A percentile compares a stretch with the other conserved stretches of the same genome.
phyloP scores from a whole-genome alignment of 1,139 yeast genomes.

The Ogataea hybrid region DNA sequence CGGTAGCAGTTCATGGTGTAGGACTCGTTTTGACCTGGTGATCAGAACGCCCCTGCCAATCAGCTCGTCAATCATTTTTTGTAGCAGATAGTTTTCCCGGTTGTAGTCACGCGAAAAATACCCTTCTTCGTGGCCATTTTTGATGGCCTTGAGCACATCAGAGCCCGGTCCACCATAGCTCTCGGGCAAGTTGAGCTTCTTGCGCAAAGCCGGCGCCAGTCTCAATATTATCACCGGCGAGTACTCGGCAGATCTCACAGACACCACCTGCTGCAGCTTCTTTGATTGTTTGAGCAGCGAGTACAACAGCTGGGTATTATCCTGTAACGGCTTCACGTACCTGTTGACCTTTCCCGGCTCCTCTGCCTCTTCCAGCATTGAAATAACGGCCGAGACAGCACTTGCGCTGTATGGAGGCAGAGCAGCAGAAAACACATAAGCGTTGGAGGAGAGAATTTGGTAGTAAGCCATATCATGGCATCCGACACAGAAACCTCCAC shows the following conservation, averaged over 20 bases:
- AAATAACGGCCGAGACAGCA: constrained; percentile 62
- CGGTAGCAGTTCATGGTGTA: constrained; percentile 76
- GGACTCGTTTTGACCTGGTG: constrained; percentile 65
- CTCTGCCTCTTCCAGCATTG: constrained; percentile 37
- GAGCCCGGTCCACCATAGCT: constrained; percentile 44
- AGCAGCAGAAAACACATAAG: constrained; percentile 93
- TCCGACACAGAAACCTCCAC: constrained; percentile 96
- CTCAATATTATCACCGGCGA: constrained; percentile 71
- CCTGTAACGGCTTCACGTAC: constrained; percentile 28
- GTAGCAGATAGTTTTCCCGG: constrained; percentile 60
- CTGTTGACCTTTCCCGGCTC: constrained; percentile 23
- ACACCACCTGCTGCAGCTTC: constrained; percentile 38
- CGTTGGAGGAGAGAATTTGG: constrained; percentile 86
- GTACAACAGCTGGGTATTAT: constrained; percentile 36
- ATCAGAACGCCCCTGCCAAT: constrained; percentile 55
- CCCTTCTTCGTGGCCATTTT: constrained; percentile 31
- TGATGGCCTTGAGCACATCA: constrained; percentile 25
- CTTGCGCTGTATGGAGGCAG: constrained; percentile 89
- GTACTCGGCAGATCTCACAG: constrained; percentile 53
- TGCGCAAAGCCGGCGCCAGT: constrained; percentile 44
- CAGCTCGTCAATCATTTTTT: constrained; percentile 56
- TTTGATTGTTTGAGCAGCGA: constrained; percentile 36
- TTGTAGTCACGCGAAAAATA: constrained; percentile 45
- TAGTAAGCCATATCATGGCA: constrained; percentile 81
- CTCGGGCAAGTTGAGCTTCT: constrained; percentile 42